A percentile compares a stretch with the other conserved stretches of the same genome.
Conservation (phyloP, 345 rosid genomes). For the Eucalyptus curtisii region DNA sequence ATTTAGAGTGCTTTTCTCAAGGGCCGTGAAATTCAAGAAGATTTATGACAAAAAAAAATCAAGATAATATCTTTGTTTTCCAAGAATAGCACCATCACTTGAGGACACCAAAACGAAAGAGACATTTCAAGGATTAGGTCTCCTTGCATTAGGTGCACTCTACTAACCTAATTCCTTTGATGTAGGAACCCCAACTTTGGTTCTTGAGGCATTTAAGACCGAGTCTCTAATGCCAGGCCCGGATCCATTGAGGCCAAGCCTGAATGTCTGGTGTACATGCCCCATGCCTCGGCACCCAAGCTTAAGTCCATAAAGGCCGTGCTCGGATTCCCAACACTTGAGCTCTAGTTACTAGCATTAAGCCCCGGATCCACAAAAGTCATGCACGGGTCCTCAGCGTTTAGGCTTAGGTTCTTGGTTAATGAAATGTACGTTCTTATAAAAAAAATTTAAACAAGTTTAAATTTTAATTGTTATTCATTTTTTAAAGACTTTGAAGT, state of each 20-base stretch:
- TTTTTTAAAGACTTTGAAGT: too few species aligned
- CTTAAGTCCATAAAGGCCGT: too few species aligned
- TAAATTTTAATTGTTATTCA: too few species aligned
- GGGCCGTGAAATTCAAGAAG: background rate
- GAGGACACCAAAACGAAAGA: background rate
- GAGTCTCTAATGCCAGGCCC: accelerated
- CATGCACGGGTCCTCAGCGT: accelerated
- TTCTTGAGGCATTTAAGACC: too few species aligned
- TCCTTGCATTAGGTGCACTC: accelerated
- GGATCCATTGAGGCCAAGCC: too few species aligned
- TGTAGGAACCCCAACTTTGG: accelerated
- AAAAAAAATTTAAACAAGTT: accelerated
- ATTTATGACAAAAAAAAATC: background rate
- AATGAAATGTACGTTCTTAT: too few species aligned
- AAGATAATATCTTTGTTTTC: background rate
- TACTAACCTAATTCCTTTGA: too few species aligned
- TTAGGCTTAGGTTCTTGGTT: too few species aligned
- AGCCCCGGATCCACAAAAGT: accelerated
- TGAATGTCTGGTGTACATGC: accelerated
- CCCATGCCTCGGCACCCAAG: accelerated
- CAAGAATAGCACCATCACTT: background rate
- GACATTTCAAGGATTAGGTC: too few species aligned
- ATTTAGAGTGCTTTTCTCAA: background rate
- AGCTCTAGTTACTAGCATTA: too few species aligned
- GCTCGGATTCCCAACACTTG: accelerated